Base-by-base conservation (phyloP, 2,329 filamentous ascomycete genomes). In the Calonectria honghensis region DNA sequence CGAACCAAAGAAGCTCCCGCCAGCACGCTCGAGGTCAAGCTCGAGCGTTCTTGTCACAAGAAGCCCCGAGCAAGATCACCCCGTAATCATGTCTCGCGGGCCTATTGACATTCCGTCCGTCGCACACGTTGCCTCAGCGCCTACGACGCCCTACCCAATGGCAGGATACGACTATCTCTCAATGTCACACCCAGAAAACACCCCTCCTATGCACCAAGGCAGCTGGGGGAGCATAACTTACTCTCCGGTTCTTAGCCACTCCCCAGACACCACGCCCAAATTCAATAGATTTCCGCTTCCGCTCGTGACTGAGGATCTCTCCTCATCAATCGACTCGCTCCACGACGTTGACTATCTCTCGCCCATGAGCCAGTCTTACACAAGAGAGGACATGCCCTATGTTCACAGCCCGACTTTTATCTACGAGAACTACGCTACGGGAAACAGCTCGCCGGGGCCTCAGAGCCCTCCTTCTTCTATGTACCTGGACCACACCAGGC, bases 261-360 rank as follows among this genome's bases (percentile, higher is more conserved):
- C 83, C 7, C 83, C 82, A 9, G 82, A 83, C 41, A 79, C 77
- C 29, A 81, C 77, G 20, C 81, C 86, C 14, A 87, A 86, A 73
- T 89, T 87, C 79, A 83, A 86, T 77, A 87, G 88, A 77, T 84
- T 89, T 75, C 82, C 86, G 52, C 81, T 87, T 74, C 85, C 88
- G 75, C 87, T 89, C 64, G 84, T 90, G 75, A 85, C 85, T 66
- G 89, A 90, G 37, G 85, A 87, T 59, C 85, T 91, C 37, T 89
- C 90, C 1, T 88, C 89, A 0, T 90, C 90, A 0, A 86, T 91
- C 71, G 91, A 92, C 77, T 90, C 91, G 3, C 86, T 93, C 80
- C 92, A 90, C 81, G 91, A 93, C 32, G 88, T 90, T 73, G 91
- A 93, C 79, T 93, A 93, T 79, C 84, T 91, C 79, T 93, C 91